phyloP scores from a whole-genome alignment of 129 eudicot genomes.

The Arctium minus region DNA sequence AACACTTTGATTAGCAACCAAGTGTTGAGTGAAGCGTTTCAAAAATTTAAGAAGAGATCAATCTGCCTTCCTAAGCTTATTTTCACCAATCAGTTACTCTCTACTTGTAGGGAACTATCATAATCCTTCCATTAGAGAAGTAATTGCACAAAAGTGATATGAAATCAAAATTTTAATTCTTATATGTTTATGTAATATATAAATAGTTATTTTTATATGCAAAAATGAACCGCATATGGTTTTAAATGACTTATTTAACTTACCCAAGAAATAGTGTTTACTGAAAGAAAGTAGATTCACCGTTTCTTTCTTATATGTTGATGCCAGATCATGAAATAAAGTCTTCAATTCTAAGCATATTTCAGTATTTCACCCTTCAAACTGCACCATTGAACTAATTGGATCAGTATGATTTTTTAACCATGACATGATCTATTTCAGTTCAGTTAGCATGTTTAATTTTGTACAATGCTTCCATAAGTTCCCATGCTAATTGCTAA shows the following conservation, averaged over 20 bases:
- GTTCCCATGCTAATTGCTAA: background rate
- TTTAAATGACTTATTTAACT: background rate
- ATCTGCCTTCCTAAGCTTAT: background rate
- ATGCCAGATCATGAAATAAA: background rate
- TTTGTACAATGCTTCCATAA: background rate
- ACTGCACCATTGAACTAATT: background rate
- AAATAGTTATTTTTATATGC: too few relatives aligned
- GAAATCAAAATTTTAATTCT: background rate
- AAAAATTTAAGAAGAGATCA: background rate
- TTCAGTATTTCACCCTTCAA: background rate
- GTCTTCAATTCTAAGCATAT: background rate
- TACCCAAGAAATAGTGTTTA: background rate
- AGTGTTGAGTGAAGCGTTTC: background rate
- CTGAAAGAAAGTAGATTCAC: background rate
- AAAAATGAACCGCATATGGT: too few relatives aligned
- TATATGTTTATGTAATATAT: background rate
- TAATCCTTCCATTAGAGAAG: background rate
- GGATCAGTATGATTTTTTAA: background rate
- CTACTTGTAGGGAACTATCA: background rate
- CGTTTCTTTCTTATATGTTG: background rate
- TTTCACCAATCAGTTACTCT: background rate
- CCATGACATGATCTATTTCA: background rate
- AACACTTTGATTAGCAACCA: background rate
- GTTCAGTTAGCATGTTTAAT: background rate
- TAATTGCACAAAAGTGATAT: background rate